Evolutionary conservation across 2,329 filamentous ascomycete genomes (phyloP).

Genomic region (Zymoseptoria ardabiliae): DNA sequence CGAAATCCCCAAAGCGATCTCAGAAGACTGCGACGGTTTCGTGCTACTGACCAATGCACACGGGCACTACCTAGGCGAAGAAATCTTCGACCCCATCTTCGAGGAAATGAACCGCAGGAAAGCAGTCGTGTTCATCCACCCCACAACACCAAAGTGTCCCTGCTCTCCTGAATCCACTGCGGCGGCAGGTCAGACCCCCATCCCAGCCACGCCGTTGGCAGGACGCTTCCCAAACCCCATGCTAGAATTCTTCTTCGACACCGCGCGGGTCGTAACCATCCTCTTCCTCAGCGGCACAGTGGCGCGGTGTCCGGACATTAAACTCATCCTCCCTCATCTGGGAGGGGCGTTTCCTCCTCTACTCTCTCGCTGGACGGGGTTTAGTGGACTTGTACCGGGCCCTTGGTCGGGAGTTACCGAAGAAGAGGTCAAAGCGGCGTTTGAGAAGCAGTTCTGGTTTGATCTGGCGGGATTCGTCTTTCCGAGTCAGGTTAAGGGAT

Average conservation of each 20-base stretch:
- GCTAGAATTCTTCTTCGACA: conserved; percentile 50
- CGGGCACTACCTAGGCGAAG: conserved; percentile 47
- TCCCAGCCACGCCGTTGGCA: conserved; percentile 32
- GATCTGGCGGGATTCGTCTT: conserved; percentile 48
- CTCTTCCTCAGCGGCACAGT: conserved; percentile 44
- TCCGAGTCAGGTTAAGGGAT: conserved; percentile 41
- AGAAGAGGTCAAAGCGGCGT: conserved; percentile 25
- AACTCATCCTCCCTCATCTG: conserved; percentile 43
- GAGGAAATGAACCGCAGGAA: conserved; percentile 41
- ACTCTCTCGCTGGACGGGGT: conserved; percentile 37
- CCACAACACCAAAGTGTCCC: conserved; percentile 42
- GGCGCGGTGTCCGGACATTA: conserved; percentile 39
- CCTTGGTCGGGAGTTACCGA: conserved; percentile 24
- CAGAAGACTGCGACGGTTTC: conserved; percentile 45
- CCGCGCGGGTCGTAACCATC: conserved; percentile 42
- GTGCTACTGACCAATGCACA: conserved; percentile 47
- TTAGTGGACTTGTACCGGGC: conserved; percentile 34
- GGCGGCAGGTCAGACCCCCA: conserved; percentile 14
- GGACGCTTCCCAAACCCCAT: conserved; percentile 37
- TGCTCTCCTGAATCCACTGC: conserved; percentile 13
- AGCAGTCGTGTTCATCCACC: conserved; percentile 49
- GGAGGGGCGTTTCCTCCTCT: conserved; percentile 42
- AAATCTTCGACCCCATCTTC: conserved; percentile 41
- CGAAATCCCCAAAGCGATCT: conserved; percentile 41
- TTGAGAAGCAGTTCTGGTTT: conserved; percentile 43